Evolutionary conservation across 768 basidiomycete genomes (phyloP).

Genomic region (Tremella fuciformis): DNA sequence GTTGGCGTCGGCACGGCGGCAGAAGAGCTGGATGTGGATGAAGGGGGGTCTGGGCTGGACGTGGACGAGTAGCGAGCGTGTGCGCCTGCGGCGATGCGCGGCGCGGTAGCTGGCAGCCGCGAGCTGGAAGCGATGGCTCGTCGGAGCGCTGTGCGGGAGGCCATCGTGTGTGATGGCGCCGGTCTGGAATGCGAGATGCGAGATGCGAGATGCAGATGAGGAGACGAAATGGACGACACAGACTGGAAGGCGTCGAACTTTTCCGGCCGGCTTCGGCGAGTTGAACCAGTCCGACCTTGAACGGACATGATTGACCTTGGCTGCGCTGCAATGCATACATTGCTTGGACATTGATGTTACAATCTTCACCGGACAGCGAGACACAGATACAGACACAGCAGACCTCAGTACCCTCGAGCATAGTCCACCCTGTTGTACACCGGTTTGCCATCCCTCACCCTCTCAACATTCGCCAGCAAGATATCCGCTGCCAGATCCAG

Average conservation of each 20-base stretch:
- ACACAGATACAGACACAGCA: no score
- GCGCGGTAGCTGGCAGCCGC: background rate
- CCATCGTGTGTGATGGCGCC: background rate
- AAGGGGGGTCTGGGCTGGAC: background rate
- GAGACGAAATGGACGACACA: background rate
- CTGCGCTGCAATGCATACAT: no score
- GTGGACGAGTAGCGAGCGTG: background rate
- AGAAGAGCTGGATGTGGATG: background rate
- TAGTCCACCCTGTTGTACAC: conserved; percentile 32
- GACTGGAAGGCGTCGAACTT: background rate
- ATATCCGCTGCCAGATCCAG: conserved; percentile 42
- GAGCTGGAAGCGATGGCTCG: background rate
- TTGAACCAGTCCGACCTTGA: background rate
- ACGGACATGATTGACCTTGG: no score
- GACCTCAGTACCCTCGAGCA: conserved; percentile 32
- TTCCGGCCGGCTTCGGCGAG: background rate
- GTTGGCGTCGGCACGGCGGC: background rate
- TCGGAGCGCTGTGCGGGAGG: background rate
- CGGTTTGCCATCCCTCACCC: conserved; percentile 28
- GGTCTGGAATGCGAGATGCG: background rate
- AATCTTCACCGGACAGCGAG: no score
- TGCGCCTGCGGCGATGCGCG: background rate
- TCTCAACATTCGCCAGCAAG: conserved; percentile 36
- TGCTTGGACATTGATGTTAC: no score
- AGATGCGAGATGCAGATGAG: background rate